phyloP scores from a whole-genome alignment of 495 filamentous ascomycete genomes.

The Daldinia childiae region DNA sequence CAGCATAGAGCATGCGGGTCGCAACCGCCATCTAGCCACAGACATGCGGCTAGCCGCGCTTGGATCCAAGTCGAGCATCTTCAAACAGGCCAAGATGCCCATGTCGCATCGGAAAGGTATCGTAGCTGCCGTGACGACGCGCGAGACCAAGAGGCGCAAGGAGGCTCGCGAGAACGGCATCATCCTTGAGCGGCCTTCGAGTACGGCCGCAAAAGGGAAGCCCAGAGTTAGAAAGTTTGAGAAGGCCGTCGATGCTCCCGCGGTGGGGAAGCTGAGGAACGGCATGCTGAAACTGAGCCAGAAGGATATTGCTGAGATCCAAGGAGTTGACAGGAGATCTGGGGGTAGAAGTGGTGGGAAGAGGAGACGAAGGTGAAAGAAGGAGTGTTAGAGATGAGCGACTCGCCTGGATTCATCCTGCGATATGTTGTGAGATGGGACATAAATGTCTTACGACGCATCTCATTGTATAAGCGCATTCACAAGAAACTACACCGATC shows the following conservation, averaged over 20 bases:
- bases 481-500: not conserved
- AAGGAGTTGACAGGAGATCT: conserved; percentile 49
- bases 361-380: conserved; percentile 44
- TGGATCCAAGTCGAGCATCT: conserved; percentile 78
- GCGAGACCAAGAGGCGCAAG: conserved; percentile 74
- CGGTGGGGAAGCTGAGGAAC: conserved; percentile 79
- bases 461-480: not conserved
- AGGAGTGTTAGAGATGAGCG: not conserved
- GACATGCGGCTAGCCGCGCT: conserved; percentile 84
- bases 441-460: not conserved
- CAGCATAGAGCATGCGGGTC: conserved; percentile 58
- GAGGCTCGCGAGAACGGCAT: conserved; percentile 92
- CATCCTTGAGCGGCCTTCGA: conserved; percentile 75
- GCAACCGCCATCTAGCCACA: conserved; percentile 72
- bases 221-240: conserved; percentile 61
- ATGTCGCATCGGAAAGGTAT: conserved; percentile 83
- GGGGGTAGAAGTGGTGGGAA: conserved; percentile 44
- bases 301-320: conserved; percentile 76
- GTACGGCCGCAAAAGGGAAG: conserved; percentile 41
- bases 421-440: not conserved
- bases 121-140: conserved; percentile 64
- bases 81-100: conserved; percentile 83
- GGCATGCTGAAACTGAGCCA: conserved; percentile 82
- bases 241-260: conserved; percentile 75
- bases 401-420: not conserved